A percentile compares a stretch with the other conserved stretches of the same genome.
phyloP scores from a whole-genome alignment of 768 basidiomycete genomes.

The Tremella yokohamensis region DNA sequence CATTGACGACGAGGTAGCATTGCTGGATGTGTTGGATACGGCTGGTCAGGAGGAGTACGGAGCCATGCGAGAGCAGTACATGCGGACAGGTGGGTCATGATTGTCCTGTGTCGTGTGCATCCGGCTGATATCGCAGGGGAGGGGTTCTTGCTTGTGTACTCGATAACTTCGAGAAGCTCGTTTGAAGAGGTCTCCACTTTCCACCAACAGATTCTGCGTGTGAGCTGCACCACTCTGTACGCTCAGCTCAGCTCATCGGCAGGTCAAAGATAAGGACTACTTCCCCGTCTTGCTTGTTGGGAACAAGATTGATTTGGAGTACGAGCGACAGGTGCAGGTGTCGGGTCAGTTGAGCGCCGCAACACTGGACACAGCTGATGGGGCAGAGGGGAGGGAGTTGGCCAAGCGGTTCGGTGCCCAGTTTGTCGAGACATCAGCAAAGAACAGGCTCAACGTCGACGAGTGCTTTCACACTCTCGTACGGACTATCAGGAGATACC shows the following conservation, averaged over 20 bases:
- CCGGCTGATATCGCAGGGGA: slow-evolving; percentile 59
- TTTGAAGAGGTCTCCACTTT: slow-evolving; percentile 96
- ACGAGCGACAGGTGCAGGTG: slow-evolving; percentile 92
- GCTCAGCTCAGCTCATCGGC: slow-evolving; percentile 28
- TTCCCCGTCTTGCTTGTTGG: slow-evolving; percentile 95
- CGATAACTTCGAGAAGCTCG: slow-evolving; percentile 94
- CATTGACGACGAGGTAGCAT: slow-evolving; percentile 97
- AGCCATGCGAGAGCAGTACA: slow-evolving; percentile 99
- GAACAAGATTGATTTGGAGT: slow-evolving; percentile 96
- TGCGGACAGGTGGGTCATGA: slow-evolving; percentile 65
- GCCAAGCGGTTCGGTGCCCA: slow-evolving; percentile 92
- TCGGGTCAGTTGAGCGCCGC: slow-evolving; percentile 61
- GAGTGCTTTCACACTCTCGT: slow-evolving; percentile 92
- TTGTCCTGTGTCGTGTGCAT: neutral
- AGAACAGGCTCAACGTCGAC: slow-evolving; percentile 93
- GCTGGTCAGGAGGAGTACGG: slow-evolving; percentile 98
- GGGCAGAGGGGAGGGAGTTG: slow-evolving; percentile 88
- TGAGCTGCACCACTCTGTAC: slow-evolving; percentile 15
- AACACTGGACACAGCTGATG: neutral
- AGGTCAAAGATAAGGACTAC: slow-evolving; percentile 92
- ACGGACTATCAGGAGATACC: slow-evolving; percentile 87
- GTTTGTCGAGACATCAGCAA: slow-evolving; percentile 94
- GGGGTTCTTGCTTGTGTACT: slow-evolving; percentile 95
- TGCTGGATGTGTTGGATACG: slow-evolving; percentile 93
- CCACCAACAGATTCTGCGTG: slow-evolving; percentile 80